Evolutionary conservation across 352 stramenopile genomes (phyloP).

Genomic region (Elongisporangium undulatum): DNA sequence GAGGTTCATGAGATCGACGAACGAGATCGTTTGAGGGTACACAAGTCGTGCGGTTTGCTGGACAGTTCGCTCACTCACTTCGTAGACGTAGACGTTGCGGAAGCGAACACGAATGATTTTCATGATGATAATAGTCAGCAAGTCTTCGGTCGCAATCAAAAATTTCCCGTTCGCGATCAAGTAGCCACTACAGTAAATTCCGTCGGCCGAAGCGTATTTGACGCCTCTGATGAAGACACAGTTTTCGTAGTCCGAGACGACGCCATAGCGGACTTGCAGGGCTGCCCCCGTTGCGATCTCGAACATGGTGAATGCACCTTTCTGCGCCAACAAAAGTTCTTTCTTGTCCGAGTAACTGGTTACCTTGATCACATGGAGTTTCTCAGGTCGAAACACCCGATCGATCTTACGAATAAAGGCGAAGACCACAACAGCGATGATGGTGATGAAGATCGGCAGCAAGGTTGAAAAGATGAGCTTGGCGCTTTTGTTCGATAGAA

Average conservation of each 20-base stretch:
- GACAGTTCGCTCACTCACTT: slow-evolving; percentile 23
- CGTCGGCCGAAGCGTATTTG: slow-evolving; percentile 28
- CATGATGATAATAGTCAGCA: slow-evolving; percentile 31
- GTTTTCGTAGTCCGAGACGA: slow-evolving; percentile 42
- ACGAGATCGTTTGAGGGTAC: slow-evolving; percentile 20
- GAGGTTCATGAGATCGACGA: slow-evolving; percentile 13
- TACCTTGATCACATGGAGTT: not conserved
- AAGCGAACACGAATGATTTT: slow-evolving; percentile 29
- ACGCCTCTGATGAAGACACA: slow-evolving; percentile 24
- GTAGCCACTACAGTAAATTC: slow-evolving; percentile 37
- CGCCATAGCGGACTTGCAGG: slow-evolving; percentile 19
- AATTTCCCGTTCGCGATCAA: slow-evolving; percentile 35
- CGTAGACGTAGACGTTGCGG: slow-evolving; percentile 35
- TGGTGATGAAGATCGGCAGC: slow-evolving; percentile 13
- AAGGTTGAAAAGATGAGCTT: not conserved
- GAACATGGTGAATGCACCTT: slow-evolving; percentile 31
- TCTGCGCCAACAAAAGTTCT: slow-evolving; percentile 17
- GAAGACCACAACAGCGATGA: slow-evolving; percentile 15
- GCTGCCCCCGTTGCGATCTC: slow-evolving; percentile 30
- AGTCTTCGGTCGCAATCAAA: slow-evolving; percentile 26
- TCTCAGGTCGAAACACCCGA: slow-evolving; percentile 19
- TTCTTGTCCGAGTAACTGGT: slow-evolving; percentile 2
- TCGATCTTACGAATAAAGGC: slow-evolving; percentile 21
- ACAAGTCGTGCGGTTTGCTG: slow-evolving; percentile 29
- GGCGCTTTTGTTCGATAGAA: not conserved